These are phyloP conservation scores for Chaetothyriales sp. DNA, from an alignment of 2,329 filamentous ascomycete genomes.

Conservation along the genomic window DNA sequence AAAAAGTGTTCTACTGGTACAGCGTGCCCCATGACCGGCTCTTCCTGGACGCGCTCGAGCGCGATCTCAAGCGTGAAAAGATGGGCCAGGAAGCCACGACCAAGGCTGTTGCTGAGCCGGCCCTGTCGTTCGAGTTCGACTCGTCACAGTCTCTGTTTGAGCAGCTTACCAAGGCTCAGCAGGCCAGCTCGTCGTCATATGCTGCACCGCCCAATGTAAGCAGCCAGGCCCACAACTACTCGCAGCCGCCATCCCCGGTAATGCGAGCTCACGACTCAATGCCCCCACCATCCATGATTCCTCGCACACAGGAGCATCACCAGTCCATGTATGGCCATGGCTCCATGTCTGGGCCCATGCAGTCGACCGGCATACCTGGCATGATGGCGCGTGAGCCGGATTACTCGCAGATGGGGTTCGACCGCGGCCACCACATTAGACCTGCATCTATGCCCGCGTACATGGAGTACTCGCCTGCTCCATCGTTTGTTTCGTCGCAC, in stretches of 20 bases:
- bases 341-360: slow-evolving; percentile 44
- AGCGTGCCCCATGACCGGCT: slow-evolving; percentile 95
- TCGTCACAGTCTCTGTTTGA: slow-evolving; percentile 98
- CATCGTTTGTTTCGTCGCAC: slow-evolving; percentile 96
- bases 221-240: slow-evolving; percentile 37
- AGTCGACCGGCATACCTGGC: slow-evolving; percentile 43
- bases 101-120: slow-evolving; percentile 89
- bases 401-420: slow-evolving; percentile 60
- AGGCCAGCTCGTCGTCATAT: slow-evolving; percentile 82
- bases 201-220: slow-evolving; percentile 67
- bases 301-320: slow-evolving; percentile 47
- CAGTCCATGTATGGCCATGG: slow-evolving; percentile 59
- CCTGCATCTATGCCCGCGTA: slow-evolving; percentile 98
- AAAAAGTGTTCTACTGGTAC: slow-evolving; percentile 99
- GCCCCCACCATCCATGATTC: slow-evolving; percentile 78
- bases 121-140: slow-evolving; percentile 96
- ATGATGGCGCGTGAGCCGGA: slow-evolving; percentile 81
- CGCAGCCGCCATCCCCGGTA: slow-evolving; percentile 73
- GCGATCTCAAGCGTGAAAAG: slow-evolving; percentile 96
- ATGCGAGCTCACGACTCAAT: slow-evolving; percentile 85
- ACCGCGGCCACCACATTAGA: slow-evolving; percentile 62
- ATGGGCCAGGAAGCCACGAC: slow-evolving; percentile 98
- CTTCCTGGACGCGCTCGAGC: slow-evolving; percentile 92
- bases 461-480: slow-evolving; percentile 93
- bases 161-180: slow-evolving; percentile 97